These are phyloP conservation scores for Chaetomium globosum DNA, from an alignment of 2,329 filamentous ascomycete genomes.

Conservation along the genomic window DNA sequence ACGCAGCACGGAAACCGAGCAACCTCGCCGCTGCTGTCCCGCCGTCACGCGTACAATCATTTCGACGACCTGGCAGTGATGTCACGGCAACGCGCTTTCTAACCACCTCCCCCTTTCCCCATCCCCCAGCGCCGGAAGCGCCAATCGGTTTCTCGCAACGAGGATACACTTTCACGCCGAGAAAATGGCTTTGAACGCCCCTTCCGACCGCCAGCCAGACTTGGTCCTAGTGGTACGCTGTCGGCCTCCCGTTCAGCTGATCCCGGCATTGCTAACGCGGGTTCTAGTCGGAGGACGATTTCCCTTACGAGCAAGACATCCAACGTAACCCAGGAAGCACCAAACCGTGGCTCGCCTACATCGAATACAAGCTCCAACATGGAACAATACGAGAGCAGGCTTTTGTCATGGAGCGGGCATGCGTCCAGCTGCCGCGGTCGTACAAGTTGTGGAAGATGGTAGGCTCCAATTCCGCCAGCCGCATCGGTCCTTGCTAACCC, in stretches of 20 bases:
- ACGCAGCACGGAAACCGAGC: slow-evolving; percentile 27
- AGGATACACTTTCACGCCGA: slow-evolving; percentile 13
- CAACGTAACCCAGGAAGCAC: slow-evolving; percentile 80
- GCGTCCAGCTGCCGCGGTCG: slow-evolving; percentile 83
- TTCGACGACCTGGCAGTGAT: slow-evolving; percentile 34
- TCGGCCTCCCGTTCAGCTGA: neutral
- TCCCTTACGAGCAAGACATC: slow-evolving; percentile 95
- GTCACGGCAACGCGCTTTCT: slow-evolving; percentile 34
- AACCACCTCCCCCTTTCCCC: slow-evolving; percentile 12
- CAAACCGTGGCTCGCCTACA: slow-evolving; percentile 94
- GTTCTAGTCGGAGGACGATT: slow-evolving; percentile 71
- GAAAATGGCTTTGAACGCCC: slow-evolving; percentile 34
- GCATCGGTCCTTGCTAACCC: slow-evolving; percentile 29
- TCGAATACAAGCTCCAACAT: slow-evolving; percentile 86
- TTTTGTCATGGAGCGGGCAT: slow-evolving; percentile 85
- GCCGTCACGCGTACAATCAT: slow-evolving; percentile 31
- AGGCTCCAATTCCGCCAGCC: slow-evolving; percentile 35
- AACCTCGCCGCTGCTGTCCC: slow-evolving; percentile 30
- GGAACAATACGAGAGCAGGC: slow-evolving; percentile 84
- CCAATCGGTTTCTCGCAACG: slow-evolving; percentile 20
- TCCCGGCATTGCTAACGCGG: slow-evolving; percentile 34
- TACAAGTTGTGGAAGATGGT: slow-evolving; percentile 99
- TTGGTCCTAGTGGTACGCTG: slow-evolving; percentile 53
- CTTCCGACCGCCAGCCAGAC: slow-evolving; percentile 47
- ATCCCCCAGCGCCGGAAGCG: slow-evolving; percentile 25